Evolutionary conservation across 257 asterid species (phyloP).

Genomic region (Jaltomata sinuosa): DNA sequence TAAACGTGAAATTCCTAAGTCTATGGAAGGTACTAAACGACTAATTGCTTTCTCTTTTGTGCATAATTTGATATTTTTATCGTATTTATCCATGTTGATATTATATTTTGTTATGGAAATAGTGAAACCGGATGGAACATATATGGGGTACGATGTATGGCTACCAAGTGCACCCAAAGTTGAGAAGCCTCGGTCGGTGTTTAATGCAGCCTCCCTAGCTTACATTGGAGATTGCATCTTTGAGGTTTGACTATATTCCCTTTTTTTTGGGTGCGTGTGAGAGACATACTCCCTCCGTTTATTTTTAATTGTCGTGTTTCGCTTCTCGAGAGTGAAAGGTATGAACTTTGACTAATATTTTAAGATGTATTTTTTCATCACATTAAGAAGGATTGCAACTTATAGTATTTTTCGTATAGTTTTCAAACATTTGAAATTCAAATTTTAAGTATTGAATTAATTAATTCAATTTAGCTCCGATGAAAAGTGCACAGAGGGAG

Average conservation of each 20-base stretch:
- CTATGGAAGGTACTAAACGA: constrained; percentile 15
- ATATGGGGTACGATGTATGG: constrained; percentile 83
- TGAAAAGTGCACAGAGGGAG: too few species aligned
- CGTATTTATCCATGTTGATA: not conserved
- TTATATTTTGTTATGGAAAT: not conserved
- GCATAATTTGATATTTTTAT: not conserved
- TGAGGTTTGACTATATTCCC: constrained; percentile 30
- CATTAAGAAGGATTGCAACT: too few species aligned
- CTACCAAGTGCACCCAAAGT: constrained; percentile 67
- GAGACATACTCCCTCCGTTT: not conserved
- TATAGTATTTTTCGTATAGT: too few species aligned
- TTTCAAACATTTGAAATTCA: too few species aligned
- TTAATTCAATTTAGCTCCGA: too few species aligned
- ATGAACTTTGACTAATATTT: too few species aligned
- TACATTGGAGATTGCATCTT: constrained; percentile 88
- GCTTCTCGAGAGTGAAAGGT: too few species aligned
- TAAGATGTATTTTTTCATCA: too few species aligned
- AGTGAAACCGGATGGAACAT: constrained; percentile 40
- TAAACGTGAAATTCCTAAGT: constrained; percentile 36
- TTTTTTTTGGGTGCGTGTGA: not conserved
- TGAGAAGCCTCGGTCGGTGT: constrained; percentile 80
- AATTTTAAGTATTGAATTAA: too few species aligned
- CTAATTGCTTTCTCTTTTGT: not conserved
- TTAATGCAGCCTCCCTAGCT: constrained; percentile 85
- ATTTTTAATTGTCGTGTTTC: too few species aligned